Evolutionary conservation across 345 rosid species (phyloP), one percentile per base, ranked within the genome.

Genomic region (Brassica cretica): DNA sequence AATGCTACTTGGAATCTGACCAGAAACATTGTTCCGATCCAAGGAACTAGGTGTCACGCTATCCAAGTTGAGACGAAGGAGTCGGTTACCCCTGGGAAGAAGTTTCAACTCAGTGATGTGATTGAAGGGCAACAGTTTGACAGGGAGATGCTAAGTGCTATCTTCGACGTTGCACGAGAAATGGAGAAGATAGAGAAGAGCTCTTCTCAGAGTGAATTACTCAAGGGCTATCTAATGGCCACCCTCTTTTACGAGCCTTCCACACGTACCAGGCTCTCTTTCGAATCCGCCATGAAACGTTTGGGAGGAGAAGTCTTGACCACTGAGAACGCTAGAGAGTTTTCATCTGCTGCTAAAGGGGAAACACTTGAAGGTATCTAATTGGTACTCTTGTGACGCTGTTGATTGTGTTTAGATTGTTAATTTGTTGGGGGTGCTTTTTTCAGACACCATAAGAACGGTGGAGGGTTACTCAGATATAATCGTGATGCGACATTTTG

Each of bases 221-320:
- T 95, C 51, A 93, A 90, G 59, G 98, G 99, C 5, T 87, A 87
- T 70, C 75, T 95, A 35, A 95, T 95, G 99, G 93, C 99, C 60
- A 93, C 98, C 3, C 89, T 93, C 68, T 95, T 95, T 51, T 95
- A 93, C 37, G 99, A 95, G 86, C 99, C 99, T 16, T 95, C 99
- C 63, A 95, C 99, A 0, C 88, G 97, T 65, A 91, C 99, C 11
- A 88, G 99, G 89, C 92, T 93, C 66, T 95, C 98, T 2, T 93
- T 95, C n/a, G 97, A 95, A 84, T 95, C 97, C 73, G 96, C 99
- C 24, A 93, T 95, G 98, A 95, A 90, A 84, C 89, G 92, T 32
- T 70, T 95, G 27, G 99, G 99, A 2, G 99, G 99, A 18, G 97
- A 95, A 81, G 98, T 95, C 64, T 78, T 95, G 81, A 93, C 98